Percentiles rank a stretch among this genome's conserved stretches.
These are phyloP conservation scores for Trichocomaceae sp. DNA, from an alignment of 2,329 filamentous ascomycete species.

Conservation along the genomic window DNA sequence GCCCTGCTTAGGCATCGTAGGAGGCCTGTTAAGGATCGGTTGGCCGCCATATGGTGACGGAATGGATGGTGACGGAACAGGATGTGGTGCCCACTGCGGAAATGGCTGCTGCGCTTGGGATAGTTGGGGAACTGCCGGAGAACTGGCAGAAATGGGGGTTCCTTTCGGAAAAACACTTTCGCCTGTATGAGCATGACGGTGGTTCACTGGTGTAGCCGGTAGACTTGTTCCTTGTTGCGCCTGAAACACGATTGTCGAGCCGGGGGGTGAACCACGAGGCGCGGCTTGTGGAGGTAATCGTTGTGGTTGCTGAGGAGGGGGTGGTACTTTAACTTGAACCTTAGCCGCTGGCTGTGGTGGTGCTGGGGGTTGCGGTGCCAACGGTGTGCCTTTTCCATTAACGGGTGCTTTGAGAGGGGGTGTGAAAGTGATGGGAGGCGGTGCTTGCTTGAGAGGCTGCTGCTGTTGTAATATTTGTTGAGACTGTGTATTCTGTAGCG, in stretches of 20 bases:
- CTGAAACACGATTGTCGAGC: conserved; percentile 22
- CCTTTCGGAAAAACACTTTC: conserved; percentile 17
- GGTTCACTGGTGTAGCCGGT: conserved; percentile 14
- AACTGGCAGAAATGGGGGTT: conserved; percentile 13
- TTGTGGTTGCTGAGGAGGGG: conserved; percentile 13
- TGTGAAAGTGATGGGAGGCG: conserved; percentile 12
- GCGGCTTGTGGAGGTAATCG: conserved; percentile 17
- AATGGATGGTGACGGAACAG: not conserved
- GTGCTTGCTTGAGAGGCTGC: not conserved
- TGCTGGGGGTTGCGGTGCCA: conserved; percentile 20
- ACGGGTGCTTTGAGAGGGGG: conserved; percentile 14
- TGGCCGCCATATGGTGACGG: conserved; percentile 14
- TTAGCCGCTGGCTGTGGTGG: conserved; percentile 15
- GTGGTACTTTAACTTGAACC: conserved; percentile 12
- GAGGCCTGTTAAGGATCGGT: conserved; percentile 1
- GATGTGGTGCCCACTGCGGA: conserved; percentile 34
- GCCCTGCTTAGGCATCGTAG: conserved; percentile 9
- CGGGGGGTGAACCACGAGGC: conserved; percentile 15
- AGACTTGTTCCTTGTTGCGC: conserved; percentile 18
- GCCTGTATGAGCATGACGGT: conserved; percentile 12
- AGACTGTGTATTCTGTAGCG: conserved; percentile 1
- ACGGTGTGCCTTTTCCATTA: conserved; percentile 17
- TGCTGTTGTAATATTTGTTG: conserved; percentile 1
- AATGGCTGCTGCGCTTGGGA: conserved; percentile 27
- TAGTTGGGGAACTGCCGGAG: conserved; percentile 17